phyloP scores from a whole-genome alignment of 2,329 filamentous ascomycete genomes.

The Fusarium napiforme region DNA sequence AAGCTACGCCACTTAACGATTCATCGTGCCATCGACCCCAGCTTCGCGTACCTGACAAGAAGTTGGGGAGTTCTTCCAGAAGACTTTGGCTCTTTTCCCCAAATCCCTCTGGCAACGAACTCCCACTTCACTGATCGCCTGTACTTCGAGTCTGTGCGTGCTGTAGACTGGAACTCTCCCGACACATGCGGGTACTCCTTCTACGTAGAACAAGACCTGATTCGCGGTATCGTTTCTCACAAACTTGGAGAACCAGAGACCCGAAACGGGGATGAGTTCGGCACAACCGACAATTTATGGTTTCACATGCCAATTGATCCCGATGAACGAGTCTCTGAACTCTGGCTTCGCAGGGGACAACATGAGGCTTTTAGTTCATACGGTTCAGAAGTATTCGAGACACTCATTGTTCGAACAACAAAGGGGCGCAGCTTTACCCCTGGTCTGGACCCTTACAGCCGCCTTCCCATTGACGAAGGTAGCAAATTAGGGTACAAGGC shows the following conservation, averaged over 20 bases:
- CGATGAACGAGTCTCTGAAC: neutral
- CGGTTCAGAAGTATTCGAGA: neutral
- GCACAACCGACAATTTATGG: accelerated
- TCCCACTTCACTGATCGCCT: no score
- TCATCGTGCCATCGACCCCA: no score
- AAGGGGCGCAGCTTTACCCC: neutral
- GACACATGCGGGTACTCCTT: neutral
- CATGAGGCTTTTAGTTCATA: no score
- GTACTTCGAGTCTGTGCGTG: neutral
- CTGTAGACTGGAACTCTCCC: neutral
- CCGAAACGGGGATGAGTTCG: neutral
- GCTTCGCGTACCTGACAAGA: no score
- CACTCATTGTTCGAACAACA: neutral
- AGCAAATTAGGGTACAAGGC: neutral
- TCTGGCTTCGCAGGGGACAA: neutral
- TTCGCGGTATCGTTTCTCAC: neutral
- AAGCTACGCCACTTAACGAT: no score
- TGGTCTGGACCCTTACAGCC: accelerated
- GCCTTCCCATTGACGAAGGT: accelerated
- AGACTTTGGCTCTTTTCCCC: accelerated
- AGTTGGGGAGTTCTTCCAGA: neutral
- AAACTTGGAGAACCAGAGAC: neutral
- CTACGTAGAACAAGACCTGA: no score
- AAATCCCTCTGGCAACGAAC: no score
- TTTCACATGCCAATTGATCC: neutral